Base-by-base conservation (phyloP, 805 yeast species). In the Zygoascus ofunaensis region DNA sequence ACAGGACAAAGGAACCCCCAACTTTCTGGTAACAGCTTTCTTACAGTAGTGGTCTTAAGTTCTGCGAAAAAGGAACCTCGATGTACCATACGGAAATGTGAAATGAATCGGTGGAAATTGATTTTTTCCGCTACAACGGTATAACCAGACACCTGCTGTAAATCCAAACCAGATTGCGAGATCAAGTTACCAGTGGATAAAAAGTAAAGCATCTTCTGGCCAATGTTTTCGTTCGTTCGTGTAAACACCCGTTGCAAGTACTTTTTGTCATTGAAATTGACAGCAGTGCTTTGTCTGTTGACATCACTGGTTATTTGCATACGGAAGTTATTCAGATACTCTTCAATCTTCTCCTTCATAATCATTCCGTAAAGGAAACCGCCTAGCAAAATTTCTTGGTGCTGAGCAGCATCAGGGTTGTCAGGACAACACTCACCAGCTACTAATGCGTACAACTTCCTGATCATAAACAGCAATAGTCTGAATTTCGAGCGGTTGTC, bases 1-100 rank as follows among this genome's bases (percentile, higher is more conserved):
- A 92, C 98, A 10, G 98, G 98, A 69, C 98, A 92, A 56, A 92
- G 68, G 76, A 92, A 92, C 2, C 98, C 98, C 98, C 98, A 92
- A 1, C 96, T 85, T 65, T 92, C 98, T 1, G 98, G 98, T 47
- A 92, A 74, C 57, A 92, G 71, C 64, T 92, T 92, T 71, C 98
- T 80, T 40, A 92, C 98, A 1, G 97, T 83, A 20, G 98, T 92
- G 35, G 98, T 92, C 63, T 92, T 92, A 68, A 92, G 75, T 65
- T 90, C 95, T 37, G 98, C 97, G 64, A 92, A 92, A 80, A 92
- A 92, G 53, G 97, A 87, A 66, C 98, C 98, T 78, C 98, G 83
- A 68, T 92, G 98, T 43, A 92, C 97, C 98, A 92, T 92, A 69
- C 98, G 74, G 76, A 92, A 92, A 71, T 92, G 98, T n/a, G 97